Evolutionary conservation across 2,329 filamentous ascomycete genomes (phyloP), one percentile per base, ranked within the genome.

Genomic region (Beauveria australis): DNA sequence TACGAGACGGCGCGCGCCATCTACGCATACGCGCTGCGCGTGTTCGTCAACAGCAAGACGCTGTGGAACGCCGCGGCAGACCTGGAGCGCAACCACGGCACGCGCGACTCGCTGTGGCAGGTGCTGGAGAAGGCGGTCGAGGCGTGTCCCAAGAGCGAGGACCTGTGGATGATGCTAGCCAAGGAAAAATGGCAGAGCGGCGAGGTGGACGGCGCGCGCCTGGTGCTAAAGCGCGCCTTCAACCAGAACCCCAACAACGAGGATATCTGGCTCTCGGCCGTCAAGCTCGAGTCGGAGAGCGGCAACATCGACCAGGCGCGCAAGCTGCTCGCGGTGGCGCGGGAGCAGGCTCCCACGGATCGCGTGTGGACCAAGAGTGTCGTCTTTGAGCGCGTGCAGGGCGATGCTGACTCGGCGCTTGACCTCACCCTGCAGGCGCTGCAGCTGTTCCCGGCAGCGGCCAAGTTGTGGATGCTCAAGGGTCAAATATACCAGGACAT

Each of bases 381-480:
- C 12, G 90, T 92, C 0, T 96, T 96, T 69, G 94, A 99, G 74
- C 85, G 94, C 16, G 91, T 96, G 66, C 79, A 91, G 24, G 89
- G 87, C 60, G 88, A 94, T 67, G 80, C 80, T 28, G 91, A 96
- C 52, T 85, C 86, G 1, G 92, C 94, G 0, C 81, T 99, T 16
- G 89, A 95, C 68, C 85, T 99, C 12, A 90, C 90, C 48, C 91
- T 92, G 62, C 88, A 95, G 71, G 94, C 89, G 1, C 78, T 99
- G 41, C 88, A 92, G 65, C 82, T 91, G 10, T 99, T 96, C 77
- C 93, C 94, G 1, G 84, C 86, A 49, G 85, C 89, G 14, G 82
- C 91, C 57, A 97, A 97, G 75, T 81, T 99, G 26, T 97, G 93
- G 88, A 97, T 97, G 89, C 90, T 96, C 79, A 99, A 99, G 76